Conservation (phyloP, 2,329 filamentous ascomycete species). For the Xylaria sp. region DNA sequence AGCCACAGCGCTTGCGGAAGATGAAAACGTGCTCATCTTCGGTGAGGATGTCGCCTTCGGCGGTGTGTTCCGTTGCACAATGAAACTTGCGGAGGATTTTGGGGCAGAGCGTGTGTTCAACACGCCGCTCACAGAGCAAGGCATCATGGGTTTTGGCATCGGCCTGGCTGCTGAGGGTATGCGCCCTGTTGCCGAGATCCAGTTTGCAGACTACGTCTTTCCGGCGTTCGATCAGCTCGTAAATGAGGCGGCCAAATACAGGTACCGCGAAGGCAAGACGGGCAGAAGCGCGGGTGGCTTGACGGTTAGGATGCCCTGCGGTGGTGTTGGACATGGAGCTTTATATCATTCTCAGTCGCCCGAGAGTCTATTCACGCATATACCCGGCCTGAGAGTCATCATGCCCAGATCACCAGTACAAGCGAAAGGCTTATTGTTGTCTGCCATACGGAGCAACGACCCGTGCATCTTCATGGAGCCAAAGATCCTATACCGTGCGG, state of each 20-base stretch:
- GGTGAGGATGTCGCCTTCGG: constrained; percentile 98
- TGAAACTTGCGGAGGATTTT: constrained; percentile 88
- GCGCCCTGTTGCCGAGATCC: constrained; percentile 92
- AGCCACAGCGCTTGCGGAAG: constrained; percentile 80
- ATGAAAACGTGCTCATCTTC: constrained; percentile 89
- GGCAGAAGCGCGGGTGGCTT: constrained; percentile 76
- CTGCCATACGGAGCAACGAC: constrained; percentile 82
- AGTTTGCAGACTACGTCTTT: constrained; percentile 95
- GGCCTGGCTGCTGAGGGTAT: constrained; percentile 90
- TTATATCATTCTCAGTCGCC: constrained; percentile 91
- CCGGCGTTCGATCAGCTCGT: constrained; percentile 94
- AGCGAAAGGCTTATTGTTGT: constrained; percentile 85
- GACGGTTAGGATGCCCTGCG: constrained; percentile 90
- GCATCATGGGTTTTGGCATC: constrained; percentile 92
- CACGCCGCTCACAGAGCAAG: constrained; percentile 92
- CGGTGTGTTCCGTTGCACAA: constrained; percentile 93
- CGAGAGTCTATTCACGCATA: constrained; percentile 86
- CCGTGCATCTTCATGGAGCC: constrained; percentile 95
- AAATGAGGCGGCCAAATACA: constrained; percentile 89
- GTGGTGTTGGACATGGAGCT: constrained; percentile 88
- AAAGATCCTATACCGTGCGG: constrained; percentile 90
- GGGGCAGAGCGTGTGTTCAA: constrained; percentile 94
- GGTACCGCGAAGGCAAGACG: constrained; percentile 75
- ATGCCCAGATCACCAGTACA: constrained; percentile 87
- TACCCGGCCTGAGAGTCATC: constrained; percentile 85